phyloP scores from a whole-genome alignment of 192 early-diverging fungal genomes.

The Mycoemilia scoparia region DNA sequence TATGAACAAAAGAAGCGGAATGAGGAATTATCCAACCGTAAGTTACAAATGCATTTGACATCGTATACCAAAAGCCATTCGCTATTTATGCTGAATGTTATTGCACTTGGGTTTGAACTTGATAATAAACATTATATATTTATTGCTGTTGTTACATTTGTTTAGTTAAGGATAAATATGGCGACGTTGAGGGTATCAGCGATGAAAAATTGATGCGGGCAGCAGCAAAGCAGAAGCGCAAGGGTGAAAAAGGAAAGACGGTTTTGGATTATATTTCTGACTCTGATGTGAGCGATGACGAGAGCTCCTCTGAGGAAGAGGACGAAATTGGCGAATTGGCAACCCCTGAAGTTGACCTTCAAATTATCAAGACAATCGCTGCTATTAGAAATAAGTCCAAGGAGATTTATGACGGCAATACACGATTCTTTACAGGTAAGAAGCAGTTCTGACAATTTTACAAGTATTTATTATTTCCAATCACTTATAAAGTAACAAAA shows the following conservation, averaged over 20 bases:
- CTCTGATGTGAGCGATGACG: slow-evolving; percentile 12
- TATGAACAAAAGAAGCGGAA: too few relatives aligned
- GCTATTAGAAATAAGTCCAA: slow-evolving; percentile 58
- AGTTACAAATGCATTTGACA: too few relatives aligned
- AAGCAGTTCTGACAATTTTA: too few relatives aligned
- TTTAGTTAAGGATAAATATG: too few relatives aligned
- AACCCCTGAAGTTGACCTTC: slow-evolving; percentile 76
- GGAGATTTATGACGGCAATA: slow-evolving; percentile 59
- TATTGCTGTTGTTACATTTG: too few relatives aligned
- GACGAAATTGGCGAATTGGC: slow-evolving; percentile 64
- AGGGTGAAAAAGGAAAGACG: slow-evolving; percentile 16
- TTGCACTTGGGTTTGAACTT: too few relatives aligned
- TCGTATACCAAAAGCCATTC: too few relatives aligned
- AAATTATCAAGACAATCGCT: slow-evolving; percentile 84
- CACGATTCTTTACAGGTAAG: slow-evolving; percentile 67
- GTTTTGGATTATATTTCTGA: slow-evolving; percentile 19
- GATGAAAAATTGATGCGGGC: slow-evolving; percentile 22
- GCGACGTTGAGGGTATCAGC: slow-evolving; percentile 5
- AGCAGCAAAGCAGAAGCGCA: slow-evolving; percentile 17
- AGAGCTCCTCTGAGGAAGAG: slow-evolving; percentile 38
- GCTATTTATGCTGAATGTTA: too few relatives aligned
- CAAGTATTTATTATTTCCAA: slow-evolving; percentile 1
- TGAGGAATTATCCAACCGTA: too few relatives aligned
- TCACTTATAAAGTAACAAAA: too few relatives aligned
- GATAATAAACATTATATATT: too few relatives aligned